Evolutionary conservation across 2,329 filamentous ascomycete species (phyloP).

Genomic region (Periconia sp.): DNA sequence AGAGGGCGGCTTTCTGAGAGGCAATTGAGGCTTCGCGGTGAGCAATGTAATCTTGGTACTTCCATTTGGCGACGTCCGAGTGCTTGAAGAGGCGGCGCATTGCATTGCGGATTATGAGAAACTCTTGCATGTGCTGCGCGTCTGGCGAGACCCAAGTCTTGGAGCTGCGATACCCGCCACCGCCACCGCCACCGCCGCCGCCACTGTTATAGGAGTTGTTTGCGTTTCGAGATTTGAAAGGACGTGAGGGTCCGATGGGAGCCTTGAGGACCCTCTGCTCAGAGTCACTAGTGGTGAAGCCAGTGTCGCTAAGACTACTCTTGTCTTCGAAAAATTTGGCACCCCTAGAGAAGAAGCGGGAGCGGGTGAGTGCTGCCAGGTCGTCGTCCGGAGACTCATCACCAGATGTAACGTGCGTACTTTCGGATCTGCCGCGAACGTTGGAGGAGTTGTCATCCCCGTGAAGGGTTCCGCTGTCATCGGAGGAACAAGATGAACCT

Average conservation of each 20-base stretch:
- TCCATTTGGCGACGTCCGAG: constrained; percentile 42
- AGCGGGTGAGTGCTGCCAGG: background rate
- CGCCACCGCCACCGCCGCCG: constrained; percentile 7
- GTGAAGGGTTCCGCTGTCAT: constrained; percentile 8
- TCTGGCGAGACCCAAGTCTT: constrained; percentile 35
- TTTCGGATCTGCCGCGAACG: background rate
- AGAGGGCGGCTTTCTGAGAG: constrained; percentile 20
- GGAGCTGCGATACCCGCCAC: constrained; percentile 20
- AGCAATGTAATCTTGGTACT: constrained; percentile 35
- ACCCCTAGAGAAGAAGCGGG: constrained; percentile 5
- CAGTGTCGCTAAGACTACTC: background rate
- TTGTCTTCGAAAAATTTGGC: background rate
- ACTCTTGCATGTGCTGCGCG: constrained; percentile 31
- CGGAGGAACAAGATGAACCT: constrained; percentile 5
- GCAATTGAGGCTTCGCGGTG: constrained; percentile 35
- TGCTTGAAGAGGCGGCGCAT: constrained; percentile 44
- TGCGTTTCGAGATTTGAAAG: constrained; percentile 5
- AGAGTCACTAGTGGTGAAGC: background rate
- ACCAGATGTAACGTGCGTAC: background rate
- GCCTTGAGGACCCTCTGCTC: constrained; percentile 2
- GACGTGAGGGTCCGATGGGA: constrained; percentile 1
- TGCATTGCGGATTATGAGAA: constrained; percentile 37
- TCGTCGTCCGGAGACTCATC: constrained; percentile 2
- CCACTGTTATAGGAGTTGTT: background rate
- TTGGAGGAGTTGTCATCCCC: constrained; percentile 4